Percentiles rank a stretch among this genome's conserved stretches.
phyloP scores from a whole-genome alignment of 164 flowering plant genomes.

The Aristolochia fimbriata region DNA sequence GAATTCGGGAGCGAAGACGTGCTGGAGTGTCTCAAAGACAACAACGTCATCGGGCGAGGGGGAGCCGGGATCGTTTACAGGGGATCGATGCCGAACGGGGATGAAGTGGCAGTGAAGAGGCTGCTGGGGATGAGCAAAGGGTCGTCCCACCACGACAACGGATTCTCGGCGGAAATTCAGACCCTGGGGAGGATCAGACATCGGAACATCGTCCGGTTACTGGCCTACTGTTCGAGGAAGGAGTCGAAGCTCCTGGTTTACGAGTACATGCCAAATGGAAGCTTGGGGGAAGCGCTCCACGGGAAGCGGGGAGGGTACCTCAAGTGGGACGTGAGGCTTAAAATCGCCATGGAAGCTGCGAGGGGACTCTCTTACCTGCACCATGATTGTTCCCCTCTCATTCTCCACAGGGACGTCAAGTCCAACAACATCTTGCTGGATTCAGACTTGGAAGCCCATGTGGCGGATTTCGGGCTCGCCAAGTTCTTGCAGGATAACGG shows the following conservation, averaged over 20 bases:
- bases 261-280: slow-evolving; percentile 81
- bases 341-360: slow-evolving; percentile 67
- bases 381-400: slow-evolving; percentile 70
- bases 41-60: slow-evolving; percentile 63
- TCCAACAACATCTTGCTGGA: slow-evolving; percentile 66
- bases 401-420: slow-evolving; percentile 69
- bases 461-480: slow-evolving; percentile 78
- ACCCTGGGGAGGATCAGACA: slow-evolving; percentile 59
- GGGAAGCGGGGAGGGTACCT: slow-evolving; percentile 50
- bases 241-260: slow-evolving; percentile 64
- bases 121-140: slow-evolving; percentile 43
- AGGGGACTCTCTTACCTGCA: slow-evolving; percentile 66
- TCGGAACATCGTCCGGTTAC: slow-evolving; percentile 53
- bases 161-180: slow-evolving; percentile 56
- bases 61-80: slow-evolving; percentile 71
- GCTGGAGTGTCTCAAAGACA: slow-evolving; percentile 52
- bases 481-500: slow-evolving; percentile 59
- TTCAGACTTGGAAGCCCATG: slow-evolving; percentile 64
- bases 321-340: slow-evolving; percentile 52
- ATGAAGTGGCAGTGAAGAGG: slow-evolving; percentile 57
- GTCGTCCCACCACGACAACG: slow-evolving; percentile 60
- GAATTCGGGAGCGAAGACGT: slow-evolving; percentile 45
- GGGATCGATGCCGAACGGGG: slow-evolving; percentile 53
- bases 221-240: slow-evolving; percentile 52
- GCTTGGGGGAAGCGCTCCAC: slow-evolving; percentile 65